Base-by-base conservation (phyloP, 306 rosid genomes). In the Trifolium fragiferum region DNA sequence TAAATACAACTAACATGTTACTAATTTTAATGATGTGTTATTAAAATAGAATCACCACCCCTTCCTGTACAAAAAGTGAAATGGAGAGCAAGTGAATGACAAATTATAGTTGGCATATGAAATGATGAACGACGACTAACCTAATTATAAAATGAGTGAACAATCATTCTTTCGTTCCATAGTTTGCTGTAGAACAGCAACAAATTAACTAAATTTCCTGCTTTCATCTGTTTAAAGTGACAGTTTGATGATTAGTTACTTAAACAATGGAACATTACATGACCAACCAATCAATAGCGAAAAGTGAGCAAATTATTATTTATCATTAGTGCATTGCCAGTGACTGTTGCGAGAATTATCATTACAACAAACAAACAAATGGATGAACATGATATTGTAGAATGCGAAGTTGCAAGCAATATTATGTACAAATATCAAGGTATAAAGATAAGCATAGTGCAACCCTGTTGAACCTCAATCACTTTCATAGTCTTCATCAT, bases 401-500 rank as follows among this genome's bases (percentile, higher is more conserved):
- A 62, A 55, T 74, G 37, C 65, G 9, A 72, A 72, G 71, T 77
- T 54, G 78, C 67, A 87, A 72, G 71, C 82, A 84, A 57, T 80
- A 64, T 64, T 89, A 92, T 90, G 83, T 92, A 95, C 99, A 92
- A 40, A 84, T 57, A 44, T 62, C 41, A 10, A 49, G 50, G 66
- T 78, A 55, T 58, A 20, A 40, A 63, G 66, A 50, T 37, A 46
- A 46, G 25, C 53, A 57, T 40, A 4, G 25, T 65, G 44, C 6
- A 65, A 35, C 49, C 66, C 49, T 54, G 59, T 18, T 30, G 71
- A 21, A 53, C 55, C 81, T 86, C 82, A 91, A 79, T 92, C 99
- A 70, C 97, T 95, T 81, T 92, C 98, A 5, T 86, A 92, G 83
- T 95, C 99, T 70, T 95, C 99, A 0, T 94, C 99, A 27, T 95